phyloP scores from a whole-genome alignment of 495 filamentous ascomycete genomes.

The Eremomyces bilateralis region DNA sequence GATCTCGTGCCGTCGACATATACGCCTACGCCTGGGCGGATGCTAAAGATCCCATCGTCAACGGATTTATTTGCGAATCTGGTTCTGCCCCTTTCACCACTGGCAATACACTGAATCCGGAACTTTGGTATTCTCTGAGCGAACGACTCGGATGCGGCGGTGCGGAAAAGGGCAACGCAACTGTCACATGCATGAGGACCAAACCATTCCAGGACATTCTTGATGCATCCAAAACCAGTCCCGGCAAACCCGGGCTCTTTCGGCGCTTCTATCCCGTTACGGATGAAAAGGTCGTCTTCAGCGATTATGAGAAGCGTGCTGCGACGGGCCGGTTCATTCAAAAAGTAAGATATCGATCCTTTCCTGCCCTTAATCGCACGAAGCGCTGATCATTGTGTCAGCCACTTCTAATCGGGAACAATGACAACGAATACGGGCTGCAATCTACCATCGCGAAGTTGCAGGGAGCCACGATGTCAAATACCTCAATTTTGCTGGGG shows the following conservation, averaged over 20 bases:
- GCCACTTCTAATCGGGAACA: neutral
- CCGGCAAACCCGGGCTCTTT: neutral
- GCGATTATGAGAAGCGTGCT: neutral
- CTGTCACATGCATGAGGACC: neutral
- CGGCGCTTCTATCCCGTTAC: neutral
- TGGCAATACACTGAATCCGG: neutral
- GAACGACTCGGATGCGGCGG: constrained; percentile 1
- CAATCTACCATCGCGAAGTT: neutral
- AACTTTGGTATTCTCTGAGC: neutral
- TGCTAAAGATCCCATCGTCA: constrained; percentile 2
- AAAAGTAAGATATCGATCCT: no score
- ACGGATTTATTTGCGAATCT: constrained; percentile 1
- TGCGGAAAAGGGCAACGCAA: neutral
- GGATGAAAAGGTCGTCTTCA: constrained; percentile 1
- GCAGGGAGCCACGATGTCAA: constrained; percentile 1
- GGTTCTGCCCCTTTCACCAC: constrained; percentile 1
- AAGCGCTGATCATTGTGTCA: no score
- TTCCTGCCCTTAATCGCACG: no score
- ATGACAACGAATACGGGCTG: constrained; percentile 1
- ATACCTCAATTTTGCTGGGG: neutral
- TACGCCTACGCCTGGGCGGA: neutral
- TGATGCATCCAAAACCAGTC: neutral
- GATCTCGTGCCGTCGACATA: neutral
- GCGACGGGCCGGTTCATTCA: neutral
- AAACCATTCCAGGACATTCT: neutral